These are phyloP conservation scores for Teratosphaeria nubilosa DNA, from an alignment of 2,329 filamentous ascomycete genomes.

Conservation along the genomic window DNA sequence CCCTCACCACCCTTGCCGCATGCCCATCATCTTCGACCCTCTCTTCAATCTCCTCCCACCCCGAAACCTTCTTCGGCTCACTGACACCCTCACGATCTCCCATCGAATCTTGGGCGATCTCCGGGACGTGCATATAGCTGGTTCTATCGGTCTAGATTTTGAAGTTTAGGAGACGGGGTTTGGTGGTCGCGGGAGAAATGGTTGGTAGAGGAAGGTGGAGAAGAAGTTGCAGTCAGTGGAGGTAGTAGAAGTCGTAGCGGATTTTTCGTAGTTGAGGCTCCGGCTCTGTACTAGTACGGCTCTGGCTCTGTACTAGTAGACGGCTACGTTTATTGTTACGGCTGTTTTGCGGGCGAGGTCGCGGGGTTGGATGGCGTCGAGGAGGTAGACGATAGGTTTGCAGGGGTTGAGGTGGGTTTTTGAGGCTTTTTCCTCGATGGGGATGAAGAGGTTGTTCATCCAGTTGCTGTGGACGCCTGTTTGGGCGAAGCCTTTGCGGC, in stretches of 20 bases:
- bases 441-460: slow-evolving; percentile 45
- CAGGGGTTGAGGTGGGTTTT: slow-evolving; percentile 14
- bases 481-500: slow-evolving; percentile 72
- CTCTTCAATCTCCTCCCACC: slow-evolving; percentile 36
- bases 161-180: slow-evolving; percentile 60
- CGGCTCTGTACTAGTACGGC: no score
- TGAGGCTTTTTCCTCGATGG: slow-evolving; percentile 42
- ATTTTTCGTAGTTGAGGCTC: no score
- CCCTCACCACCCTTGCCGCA: slow-evolving; percentile 62
- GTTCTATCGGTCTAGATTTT: slow-evolving; percentile 68
- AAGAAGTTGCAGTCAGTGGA: slow-evolving; percentile 71
- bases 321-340: slow-evolving; percentile 61
- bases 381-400: slow-evolving; percentile 46
- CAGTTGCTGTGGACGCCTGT: slow-evolving; percentile 56
- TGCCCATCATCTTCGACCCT: slow-evolving; percentile 66
- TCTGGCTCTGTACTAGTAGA: no score
- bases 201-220: slow-evolving; percentile 44
- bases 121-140: slow-evolving; percentile 63
- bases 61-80: slow-evolving; percentile 35
- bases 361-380: slow-evolving; percentile 54
- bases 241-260: slow-evolving; percentile 76
- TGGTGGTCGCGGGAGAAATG: slow-evolving; percentile 48
- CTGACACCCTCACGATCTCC: slow-evolving; percentile 53
- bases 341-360: slow-evolving; percentile 47
- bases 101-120: slow-evolving; percentile 50